Percentiles rank a stretch among this genome's conserved stretches.
These are phyloP conservation scores for Trypanosoma theileri DNA, from an alignment of 208 protist genomes.

Conservation along the genomic window DNA sequence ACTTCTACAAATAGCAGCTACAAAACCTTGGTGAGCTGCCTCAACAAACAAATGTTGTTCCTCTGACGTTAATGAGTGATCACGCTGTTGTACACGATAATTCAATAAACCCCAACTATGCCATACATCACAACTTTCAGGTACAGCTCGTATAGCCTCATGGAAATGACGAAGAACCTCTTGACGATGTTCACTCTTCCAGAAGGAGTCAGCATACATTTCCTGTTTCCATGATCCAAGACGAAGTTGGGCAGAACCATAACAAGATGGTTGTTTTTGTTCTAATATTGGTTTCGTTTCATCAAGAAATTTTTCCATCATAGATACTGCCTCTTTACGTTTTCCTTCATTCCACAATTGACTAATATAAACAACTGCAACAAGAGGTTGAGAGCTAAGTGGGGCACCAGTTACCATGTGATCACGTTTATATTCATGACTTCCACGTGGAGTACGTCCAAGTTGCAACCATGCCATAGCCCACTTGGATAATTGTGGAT, in stretches of 20 bases:
- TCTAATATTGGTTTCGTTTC: constrained; percentile 57
- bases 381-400: constrained; percentile 31
- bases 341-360: constrained; percentile 82
- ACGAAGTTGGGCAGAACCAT: constrained; percentile 74
- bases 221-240: constrained; percentile 90
- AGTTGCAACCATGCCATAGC: constrained; percentile 80
- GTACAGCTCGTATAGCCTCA: constrained; percentile 78
- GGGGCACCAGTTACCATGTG: background rate
- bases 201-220: constrained; percentile 80
- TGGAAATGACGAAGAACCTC: constrained; percentile 80
- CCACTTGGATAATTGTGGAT: constrained; percentile 86
- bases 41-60: constrained; percentile 84
- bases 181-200: constrained; percentile 67
- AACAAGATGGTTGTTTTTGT: constrained; percentile 57
- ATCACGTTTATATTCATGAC: constrained; percentile 32
- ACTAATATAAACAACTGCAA: constrained; percentile 75
- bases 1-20: constrained; percentile 94
- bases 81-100: constrained; percentile 93
- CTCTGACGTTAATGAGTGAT: constrained; percentile 64
- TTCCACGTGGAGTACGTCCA: constrained; percentile 38
- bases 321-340: constrained; percentile 67
- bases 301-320: constrained; percentile 77
- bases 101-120: constrained; percentile 98
- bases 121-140: constrained; percentile 93
- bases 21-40: constrained; percentile 95